A percentile compares a stretch with the other conserved stretches of the same genome.
phyloP scores from a whole-genome alignment of 1,284 basidiomycete species.

The Ceratobasidium sp. region DNA sequence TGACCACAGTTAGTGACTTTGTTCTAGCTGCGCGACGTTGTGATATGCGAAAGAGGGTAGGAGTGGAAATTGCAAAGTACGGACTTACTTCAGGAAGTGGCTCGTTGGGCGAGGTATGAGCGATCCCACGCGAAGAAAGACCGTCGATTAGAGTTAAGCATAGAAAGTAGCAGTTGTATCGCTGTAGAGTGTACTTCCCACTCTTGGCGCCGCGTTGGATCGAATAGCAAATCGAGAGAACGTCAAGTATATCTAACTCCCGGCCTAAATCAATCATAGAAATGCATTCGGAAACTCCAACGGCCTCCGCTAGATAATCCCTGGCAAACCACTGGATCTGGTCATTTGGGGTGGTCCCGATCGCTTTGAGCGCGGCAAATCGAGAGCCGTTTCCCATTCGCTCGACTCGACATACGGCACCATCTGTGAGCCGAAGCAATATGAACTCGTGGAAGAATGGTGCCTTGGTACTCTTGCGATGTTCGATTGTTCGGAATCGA shows the following conservation, averaged over 20 bases:
- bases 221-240: constrained; percentile 20
- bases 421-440: constrained; percentile 1
- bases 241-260: constrained; percentile 15
- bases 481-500: constrained; percentile 1
- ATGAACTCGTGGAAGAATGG: constrained; percentile 28
- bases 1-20: background rate
- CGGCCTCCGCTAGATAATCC: background rate
- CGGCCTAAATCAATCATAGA: background rate
- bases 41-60: no score
- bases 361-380: background rate
- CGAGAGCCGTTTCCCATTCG: background rate
- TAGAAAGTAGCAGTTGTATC: constrained; percentile 34
- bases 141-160: background rate
- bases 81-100: background rate
- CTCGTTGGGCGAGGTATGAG: background rate
- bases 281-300: background rate
- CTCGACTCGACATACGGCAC: background rate
- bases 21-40: no score
- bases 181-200: constrained; percentile 1
- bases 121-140: background rate
- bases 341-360: background rate
- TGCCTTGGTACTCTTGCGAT: background rate
- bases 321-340: background rate
- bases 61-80: no score
- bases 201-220: background rate